Conservation (phyloP, 768 basidiomycete genomes). For the Boletus insuetus region DNA sequence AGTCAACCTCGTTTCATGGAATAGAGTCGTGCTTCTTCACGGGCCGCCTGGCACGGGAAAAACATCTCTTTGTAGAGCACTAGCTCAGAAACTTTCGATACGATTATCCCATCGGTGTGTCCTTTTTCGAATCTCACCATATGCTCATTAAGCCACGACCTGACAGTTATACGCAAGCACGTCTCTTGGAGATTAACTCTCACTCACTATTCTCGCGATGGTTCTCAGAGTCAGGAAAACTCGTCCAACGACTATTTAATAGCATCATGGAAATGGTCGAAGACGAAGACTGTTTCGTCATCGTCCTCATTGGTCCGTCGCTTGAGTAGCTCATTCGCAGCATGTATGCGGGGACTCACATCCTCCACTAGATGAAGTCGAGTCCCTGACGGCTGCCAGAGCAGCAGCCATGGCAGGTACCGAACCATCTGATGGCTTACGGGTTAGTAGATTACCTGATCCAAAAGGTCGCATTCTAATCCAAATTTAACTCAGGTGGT, state of each 20-base stretch:
- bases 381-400: conserved; percentile 91
- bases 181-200: conserved; percentile 95
- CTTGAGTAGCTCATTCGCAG: background rate
- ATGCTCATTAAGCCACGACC: background rate
- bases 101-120: conserved; percentile 78
- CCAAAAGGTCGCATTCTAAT: background rate
- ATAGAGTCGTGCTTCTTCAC: conserved; percentile 89
- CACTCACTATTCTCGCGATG: conserved; percentile 98
- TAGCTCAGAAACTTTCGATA: conserved; percentile 94
- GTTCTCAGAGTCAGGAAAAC: conserved; percentile 99
- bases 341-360: conserved; percentile 5
- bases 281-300: conserved; percentile 87
- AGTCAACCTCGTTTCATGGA: conserved; percentile 95
- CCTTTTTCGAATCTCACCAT: background rate
- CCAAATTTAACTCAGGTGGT: conserved; percentile 69
- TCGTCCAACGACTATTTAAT: conserved; percentile 90
- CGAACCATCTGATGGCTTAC: conserved; percentile 91
- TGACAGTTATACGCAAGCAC: conserved; percentile 77
- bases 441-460: conserved; percentile 49
- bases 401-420: conserved; percentile 94
- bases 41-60: conserved; percentile 98
- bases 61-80: conserved; percentile 89
- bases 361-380: conserved; percentile 78
- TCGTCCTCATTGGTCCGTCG: conserved; percentile 82
- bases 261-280: conserved; percentile 90